Evolutionary conservation across 306 rosid species (phyloP).

Genomic region (Dryas octopetala): DNA sequence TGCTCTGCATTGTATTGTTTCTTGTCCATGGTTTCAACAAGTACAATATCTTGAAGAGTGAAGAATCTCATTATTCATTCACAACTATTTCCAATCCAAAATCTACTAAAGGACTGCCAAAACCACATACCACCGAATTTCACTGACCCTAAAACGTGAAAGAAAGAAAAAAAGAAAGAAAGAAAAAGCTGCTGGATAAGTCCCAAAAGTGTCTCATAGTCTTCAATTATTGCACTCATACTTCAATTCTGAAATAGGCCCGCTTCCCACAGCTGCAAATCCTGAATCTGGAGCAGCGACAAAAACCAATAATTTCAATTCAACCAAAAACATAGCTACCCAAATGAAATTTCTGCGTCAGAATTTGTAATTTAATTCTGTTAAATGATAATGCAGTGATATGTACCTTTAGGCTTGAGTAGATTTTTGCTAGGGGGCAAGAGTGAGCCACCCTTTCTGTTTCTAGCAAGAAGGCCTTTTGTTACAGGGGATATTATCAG

Average conservation of each 20-base stretch:
- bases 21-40: background rate
- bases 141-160: background rate
- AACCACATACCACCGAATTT: background rate
- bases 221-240: slow-evolving; percentile 18
- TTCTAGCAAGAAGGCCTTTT: slow-evolving; percentile 74
- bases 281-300: slow-evolving; percentile 44
- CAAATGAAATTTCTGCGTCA: background rate
- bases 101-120: background rate
- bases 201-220: slow-evolving; percentile 20
- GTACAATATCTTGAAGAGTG: background rate
- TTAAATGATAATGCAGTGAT: too few relatives aligned
- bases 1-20: background rate
- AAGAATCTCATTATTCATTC: slow-evolving; percentile 4
- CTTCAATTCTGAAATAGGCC: slow-evolving; percentile 37
- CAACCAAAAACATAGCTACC: background rate
- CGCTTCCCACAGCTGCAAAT: slow-evolving; percentile 37
- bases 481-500: slow-evolving; percentile 75
- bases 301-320: background rate
- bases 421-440: slow-evolving; percentile 56
- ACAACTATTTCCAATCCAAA: background rate
- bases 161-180: background rate
- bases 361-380: background rate
- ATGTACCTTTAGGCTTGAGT: slow-evolving; percentile 43
- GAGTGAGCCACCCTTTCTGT: slow-evolving; percentile 52
- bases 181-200: slow-evolving; percentile 11